A percentile compares a stretch with the other conserved stretches of the same genome.
Conservation (phyloP, 1,139 yeast genomes). For the Yamadazyma atlantica region DNA sequence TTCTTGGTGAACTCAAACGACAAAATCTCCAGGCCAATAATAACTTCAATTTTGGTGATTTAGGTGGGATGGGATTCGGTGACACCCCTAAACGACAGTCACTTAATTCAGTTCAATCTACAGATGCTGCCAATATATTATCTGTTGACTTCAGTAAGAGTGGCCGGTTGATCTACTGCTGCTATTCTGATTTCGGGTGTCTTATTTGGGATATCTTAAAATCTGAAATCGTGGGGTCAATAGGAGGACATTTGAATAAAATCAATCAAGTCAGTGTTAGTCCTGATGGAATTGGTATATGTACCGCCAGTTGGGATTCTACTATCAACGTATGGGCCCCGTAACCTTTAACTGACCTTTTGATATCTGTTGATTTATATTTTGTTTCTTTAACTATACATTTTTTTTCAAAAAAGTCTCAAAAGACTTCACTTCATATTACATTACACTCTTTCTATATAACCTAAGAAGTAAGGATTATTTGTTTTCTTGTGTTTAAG, state of each 20-base stretch:
- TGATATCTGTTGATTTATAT: too few species aligned
- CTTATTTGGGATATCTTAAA: slow-evolving; percentile 77
- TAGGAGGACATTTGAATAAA: slow-evolving; percentile 53
- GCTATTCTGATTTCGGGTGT: slow-evolving; percentile 76
- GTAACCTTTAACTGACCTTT: too few species aligned
- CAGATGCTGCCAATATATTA: slow-evolving; percentile 35
- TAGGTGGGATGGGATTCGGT: background rate
- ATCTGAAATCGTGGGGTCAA: slow-evolving; percentile 61
- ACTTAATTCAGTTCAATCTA: slow-evolving; percentile 10
- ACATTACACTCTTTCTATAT: slow-evolving; percentile 1
- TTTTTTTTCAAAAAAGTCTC: background rate
- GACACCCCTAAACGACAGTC: slow-evolving; percentile 11
- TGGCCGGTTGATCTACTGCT: slow-evolving; percentile 72
- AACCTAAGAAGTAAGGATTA: background rate
- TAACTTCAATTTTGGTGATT: background rate
- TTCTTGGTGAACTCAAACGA: slow-evolving; percentile 24
- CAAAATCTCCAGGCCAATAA: slow-evolving; percentile 1
- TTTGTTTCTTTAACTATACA: background rate
- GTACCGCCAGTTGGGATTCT: slow-evolving; percentile 72
- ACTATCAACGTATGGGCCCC: slow-evolving; percentile 62
- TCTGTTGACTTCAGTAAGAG: slow-evolving; percentile 74
- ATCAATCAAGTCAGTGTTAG: slow-evolving; percentile 66
- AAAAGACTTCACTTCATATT: background rate
- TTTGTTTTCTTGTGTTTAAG: background rate
- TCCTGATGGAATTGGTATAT: slow-evolving; percentile 72